Conservation (phyloP, 371 early-diverging fungal species). For the Saksenaea oblongispora region DNA sequence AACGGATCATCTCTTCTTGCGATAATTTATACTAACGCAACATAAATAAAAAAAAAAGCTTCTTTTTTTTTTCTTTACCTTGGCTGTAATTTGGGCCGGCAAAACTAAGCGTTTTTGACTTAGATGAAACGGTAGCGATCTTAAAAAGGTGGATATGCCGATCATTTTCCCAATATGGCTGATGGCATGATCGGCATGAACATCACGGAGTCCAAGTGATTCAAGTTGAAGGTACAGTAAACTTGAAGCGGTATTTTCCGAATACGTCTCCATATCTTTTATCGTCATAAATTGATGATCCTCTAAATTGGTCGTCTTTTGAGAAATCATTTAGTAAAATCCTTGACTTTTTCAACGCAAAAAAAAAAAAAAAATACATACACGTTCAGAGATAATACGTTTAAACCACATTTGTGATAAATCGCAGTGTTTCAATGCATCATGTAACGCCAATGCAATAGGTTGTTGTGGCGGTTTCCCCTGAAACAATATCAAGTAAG, state of each 20-base stretch:
- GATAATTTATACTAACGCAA: conserved; percentile 61
- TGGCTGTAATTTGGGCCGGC: conserved; percentile 77
- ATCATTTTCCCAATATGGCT: conserved; percentile 90
- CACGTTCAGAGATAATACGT: conserved; percentile 75
- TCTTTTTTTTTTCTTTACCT: conserved; percentile 49
- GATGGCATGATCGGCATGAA: conserved; percentile 88
- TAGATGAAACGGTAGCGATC: conserved; percentile 72
- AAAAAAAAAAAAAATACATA: conserved; percentile 19
- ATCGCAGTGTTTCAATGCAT: conserved; percentile 47
- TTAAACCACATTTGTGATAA: conserved; percentile 71
- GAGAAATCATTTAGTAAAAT: conserved; percentile 7
- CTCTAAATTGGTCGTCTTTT: conserved; percentile 62
- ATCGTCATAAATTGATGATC: conserved; percentile 73
- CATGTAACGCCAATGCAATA: conserved; percentile 55
- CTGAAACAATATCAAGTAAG: conserved; percentile 25
- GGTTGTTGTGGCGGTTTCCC: conserved; percentile 79
- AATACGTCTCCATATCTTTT: conserved; percentile 82
- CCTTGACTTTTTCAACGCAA: background rate
- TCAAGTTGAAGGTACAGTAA: conserved; percentile 88
- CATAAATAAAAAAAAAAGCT: background rate
- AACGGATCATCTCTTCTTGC: conserved; percentile 73
- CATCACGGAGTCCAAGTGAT: conserved; percentile 77
- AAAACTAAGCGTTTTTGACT: conserved; percentile 65
- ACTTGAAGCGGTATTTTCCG: conserved; percentile 86
- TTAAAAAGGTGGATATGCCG: conserved; percentile 76